A percentile compares a stretch with the other conserved stretches of the same genome.
phyloP scores from a whole-genome alignment of 208 protist species.

The Tritrichomonas musculus region DNA sequence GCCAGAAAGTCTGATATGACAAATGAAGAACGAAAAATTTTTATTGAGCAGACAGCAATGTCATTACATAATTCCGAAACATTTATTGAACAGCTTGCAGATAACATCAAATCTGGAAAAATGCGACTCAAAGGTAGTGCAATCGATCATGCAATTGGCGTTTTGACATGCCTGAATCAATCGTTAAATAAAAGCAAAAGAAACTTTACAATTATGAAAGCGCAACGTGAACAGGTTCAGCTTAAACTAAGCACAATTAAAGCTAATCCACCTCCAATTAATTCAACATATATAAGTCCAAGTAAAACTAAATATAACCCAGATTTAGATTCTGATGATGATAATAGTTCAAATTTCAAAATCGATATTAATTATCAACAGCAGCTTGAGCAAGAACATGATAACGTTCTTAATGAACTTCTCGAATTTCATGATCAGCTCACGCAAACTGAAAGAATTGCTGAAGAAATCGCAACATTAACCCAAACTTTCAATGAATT shows the following conservation, averaged over 20 bases:
- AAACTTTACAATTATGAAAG: not conserved
- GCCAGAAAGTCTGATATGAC: not conserved
- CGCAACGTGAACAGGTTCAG: not conserved
- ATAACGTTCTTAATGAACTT: not conserved
- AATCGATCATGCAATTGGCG: not conserved
- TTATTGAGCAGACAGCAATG: not conserved
- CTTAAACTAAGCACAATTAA: not conserved
- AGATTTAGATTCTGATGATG: too few species aligned
- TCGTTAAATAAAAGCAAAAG: not conserved
- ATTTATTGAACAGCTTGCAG: not conserved
- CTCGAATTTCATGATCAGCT: not conserved
- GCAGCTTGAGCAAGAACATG: not conserved
- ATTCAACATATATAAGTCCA: not conserved
- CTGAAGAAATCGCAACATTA: not conserved
- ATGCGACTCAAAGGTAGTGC: not conserved
- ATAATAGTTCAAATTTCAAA: too few species aligned
- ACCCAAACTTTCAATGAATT: not conserved
- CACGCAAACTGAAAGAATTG: not conserved
- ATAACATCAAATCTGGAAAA: conserved; percentile 3
- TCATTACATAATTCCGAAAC: not conserved
- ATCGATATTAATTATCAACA: not conserved
- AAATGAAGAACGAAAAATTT: not conserved
- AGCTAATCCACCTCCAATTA: not conserved
- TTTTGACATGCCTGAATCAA: not conserved
- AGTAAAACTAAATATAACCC: not conserved